Evolutionary conservation across 345 rosid species (phyloP).

Genomic region (Aegle marmelos): DNA sequence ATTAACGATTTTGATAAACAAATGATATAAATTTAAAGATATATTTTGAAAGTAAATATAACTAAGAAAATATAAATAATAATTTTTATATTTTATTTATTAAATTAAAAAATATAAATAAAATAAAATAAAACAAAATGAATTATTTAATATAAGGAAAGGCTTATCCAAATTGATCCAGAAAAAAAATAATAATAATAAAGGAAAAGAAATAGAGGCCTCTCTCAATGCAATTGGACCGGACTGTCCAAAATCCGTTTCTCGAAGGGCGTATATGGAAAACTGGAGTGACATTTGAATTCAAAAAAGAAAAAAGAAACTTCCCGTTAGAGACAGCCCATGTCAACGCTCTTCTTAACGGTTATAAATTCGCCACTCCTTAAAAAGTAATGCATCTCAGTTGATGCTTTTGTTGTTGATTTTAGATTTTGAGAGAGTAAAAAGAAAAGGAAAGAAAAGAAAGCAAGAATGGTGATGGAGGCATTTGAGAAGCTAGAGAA

Average conservation of each 20-base stretch:
- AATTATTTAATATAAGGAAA: too few relatives aligned
- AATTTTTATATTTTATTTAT: too few relatives aligned
- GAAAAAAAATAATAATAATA: too few relatives aligned
- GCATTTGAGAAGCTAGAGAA: slow-evolving; percentile 96
- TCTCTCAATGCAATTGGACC: not conserved
- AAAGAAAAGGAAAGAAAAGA: not conserved
- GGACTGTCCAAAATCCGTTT: not conserved
- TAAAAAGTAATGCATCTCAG: not conserved
- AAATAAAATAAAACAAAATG: too few relatives aligned
- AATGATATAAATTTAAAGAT: too few relatives aligned
- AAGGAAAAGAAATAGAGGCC: too few relatives aligned
- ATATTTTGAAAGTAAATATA: too few relatives aligned
- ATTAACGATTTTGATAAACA: too few relatives aligned
- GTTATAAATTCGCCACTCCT: not conserved
- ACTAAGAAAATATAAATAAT: too few relatives aligned
- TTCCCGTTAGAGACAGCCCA: slow-evolving; percentile 6
- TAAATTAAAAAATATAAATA: too few relatives aligned
- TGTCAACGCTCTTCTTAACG: not conserved
- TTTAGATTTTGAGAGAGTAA: not conserved
- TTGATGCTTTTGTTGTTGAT: not conserved
- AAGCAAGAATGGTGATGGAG: slow-evolving; percentile 60
- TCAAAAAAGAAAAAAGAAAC: not conserved
- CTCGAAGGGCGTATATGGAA: not conserved
- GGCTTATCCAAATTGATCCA: too few relatives aligned
- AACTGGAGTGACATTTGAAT: not conserved